phyloP scores from a whole-genome alignment of 106 monocot species.

The Ottelia alismoides region DNA sequence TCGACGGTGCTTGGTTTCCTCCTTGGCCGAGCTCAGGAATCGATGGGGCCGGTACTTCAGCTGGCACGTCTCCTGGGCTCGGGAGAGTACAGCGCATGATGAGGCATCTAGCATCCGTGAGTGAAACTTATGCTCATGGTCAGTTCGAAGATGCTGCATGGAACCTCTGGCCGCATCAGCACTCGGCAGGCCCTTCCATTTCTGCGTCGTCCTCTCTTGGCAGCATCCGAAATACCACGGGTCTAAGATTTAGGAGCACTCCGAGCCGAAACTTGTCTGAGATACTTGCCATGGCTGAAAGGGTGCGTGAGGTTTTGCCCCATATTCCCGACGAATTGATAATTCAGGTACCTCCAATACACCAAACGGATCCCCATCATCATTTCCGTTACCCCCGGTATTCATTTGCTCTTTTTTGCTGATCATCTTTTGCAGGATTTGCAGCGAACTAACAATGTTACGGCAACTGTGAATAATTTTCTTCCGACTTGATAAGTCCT shows the following conservation, averaged over 20 bases:
- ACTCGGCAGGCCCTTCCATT: constrained; percentile 19
- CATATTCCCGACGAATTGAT: constrained; percentile 90
- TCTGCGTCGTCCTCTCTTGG: constrained; percentile 17
- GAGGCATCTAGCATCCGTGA: constrained; percentile 77
- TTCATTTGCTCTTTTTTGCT: not conserved
- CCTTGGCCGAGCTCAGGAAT: constrained; percentile 40
- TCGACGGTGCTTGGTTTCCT: constrained; percentile 41
- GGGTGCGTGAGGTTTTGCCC: constrained; percentile 87
- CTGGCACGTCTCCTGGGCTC: constrained; percentile 46
- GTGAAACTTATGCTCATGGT: constrained; percentile 50
- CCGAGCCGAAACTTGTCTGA: constrained; percentile 27
- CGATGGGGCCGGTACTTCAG: constrained; percentile 56
- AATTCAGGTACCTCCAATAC: constrained; percentile 43
- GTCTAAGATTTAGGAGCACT: constrained; percentile 44
- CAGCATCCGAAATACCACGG: constrained; percentile 18
- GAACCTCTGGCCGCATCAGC: constrained; percentile 51
- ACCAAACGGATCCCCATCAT: no score
- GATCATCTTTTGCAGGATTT: constrained; percentile 14
- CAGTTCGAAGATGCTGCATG: constrained; percentile 36
- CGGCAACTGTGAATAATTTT: constrained; percentile 24
- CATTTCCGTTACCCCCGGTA: no score
- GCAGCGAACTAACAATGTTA: constrained; percentile 19
- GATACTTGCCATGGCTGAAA: constrained; percentile 68
- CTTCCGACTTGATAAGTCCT: constrained; percentile 16
- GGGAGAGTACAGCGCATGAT: constrained; percentile 93